phyloP scores from a whole-genome alignment of 2,329 filamentous ascomycete species.

The Sphaerostilbella broomeana region DNA sequence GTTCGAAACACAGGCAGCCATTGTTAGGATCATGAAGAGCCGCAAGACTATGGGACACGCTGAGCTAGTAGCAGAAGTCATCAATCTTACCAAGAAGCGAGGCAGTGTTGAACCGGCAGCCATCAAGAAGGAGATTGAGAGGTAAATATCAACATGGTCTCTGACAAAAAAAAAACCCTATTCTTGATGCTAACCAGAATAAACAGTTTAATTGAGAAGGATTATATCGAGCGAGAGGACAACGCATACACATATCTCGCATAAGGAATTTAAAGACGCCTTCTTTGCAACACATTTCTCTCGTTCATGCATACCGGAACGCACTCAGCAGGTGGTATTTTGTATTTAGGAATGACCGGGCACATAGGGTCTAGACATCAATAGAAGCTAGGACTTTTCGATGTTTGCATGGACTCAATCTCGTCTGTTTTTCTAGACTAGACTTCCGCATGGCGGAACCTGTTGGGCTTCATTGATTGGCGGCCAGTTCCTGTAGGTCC shows the following conservation, averaged over 20 bases:
- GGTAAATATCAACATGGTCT: slow-evolving; percentile 45
- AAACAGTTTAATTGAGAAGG: slow-evolving; percentile 82
- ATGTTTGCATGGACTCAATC: too few species aligned
- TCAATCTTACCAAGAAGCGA: slow-evolving; percentile 78
- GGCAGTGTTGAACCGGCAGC: slow-evolving; percentile 79
- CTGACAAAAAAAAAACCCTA: not conserved
- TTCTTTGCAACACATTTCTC: too few species aligned
- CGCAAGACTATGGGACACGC: slow-evolving; percentile 79
- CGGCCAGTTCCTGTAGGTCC: too few species aligned
- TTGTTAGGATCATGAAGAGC: slow-evolving; percentile 95
- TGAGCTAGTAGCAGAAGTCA: slow-evolving; percentile 87
- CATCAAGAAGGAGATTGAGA: slow-evolving; percentile 97
- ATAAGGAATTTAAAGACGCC: too few species aligned
- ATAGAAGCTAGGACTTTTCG: too few species aligned
- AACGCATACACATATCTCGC: slow-evolving; percentile 66
- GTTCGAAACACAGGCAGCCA: slow-evolving; percentile 94
- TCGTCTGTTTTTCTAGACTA: too few species aligned
- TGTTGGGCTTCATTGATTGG: too few species aligned
- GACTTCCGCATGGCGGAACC: too few species aligned
- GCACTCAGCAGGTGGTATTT: too few species aligned
- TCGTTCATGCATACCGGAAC: too few species aligned
- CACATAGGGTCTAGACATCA: too few species aligned
- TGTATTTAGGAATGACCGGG: too few species aligned
- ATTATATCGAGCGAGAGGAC: slow-evolving; percentile 79
- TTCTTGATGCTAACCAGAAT: slow-evolving; percentile 9